Evolutionary conservation across 2,329 filamentous ascomycete species (phyloP), one percentile per base, ranked within the genome.

Genomic region (Aspergillus nomiae): DNA sequence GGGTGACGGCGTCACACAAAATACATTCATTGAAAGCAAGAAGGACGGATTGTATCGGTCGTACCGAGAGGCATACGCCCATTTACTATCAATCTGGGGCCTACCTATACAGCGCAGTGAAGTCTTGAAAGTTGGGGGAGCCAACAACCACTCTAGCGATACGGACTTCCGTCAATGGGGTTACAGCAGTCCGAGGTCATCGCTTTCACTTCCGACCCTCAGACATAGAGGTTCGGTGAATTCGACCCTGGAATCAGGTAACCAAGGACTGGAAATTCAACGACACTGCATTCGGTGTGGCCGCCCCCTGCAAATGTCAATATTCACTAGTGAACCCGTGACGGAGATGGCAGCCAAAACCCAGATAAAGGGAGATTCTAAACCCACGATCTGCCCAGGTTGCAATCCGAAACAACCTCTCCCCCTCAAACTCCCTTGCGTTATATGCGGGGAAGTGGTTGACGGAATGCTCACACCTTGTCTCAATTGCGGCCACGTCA

Each of bases 41-140:
- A 80, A 84, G 51, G 79, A 81, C 24, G 75, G 73, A 66, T 76
- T 84, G 50, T 85, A 84, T 67, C 76, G 75, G 8, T 77, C 81
- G 2, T 90, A 88, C 77, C 82, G 86, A 48, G 75, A 79, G 57
- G 78, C 82, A 51, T 89, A 89, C 73, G 85, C 87, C 4, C 78
- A 87, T 55, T 77, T 87, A 60, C 79, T 89, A 5, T 83, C 82
- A n/a, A 81, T 84, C 10, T 89, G 87, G 87, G 82, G 82, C 14
- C 67, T 89, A 12, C 77, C 82, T 14, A 79, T 85, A 26, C 78
- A 85, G 65, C 81, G 83, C 56, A 83, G 84, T 16, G 87, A 89
- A 71, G 77, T 89, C 2, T 77, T 88, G 30, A 88, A 87, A 67
- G 84, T 85, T 62, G 83, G 84, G 56, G 80, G 80, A 0, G 69